Base-by-base conservation (phyloP, 495 filamentous ascomycete species). In the Trichocladium uniseriatum region DNA sequence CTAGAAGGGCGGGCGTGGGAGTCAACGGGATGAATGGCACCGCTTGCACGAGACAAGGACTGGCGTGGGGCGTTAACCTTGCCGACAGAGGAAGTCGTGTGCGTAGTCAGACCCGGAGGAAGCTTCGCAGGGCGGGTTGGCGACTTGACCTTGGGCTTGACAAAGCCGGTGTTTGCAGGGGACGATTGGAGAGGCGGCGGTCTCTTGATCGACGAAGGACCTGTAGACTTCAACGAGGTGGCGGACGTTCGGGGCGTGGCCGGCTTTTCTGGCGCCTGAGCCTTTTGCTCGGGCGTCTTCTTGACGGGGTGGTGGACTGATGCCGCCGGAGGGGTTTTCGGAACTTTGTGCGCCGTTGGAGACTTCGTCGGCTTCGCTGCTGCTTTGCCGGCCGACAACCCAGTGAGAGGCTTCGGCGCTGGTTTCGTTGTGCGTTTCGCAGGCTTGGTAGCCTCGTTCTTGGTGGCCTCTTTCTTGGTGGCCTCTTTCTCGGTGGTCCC, bases 111-210 rank as follows among this genome's bases (percentile, higher is more conserved):
- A 21, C 83, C 77, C 38, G 74, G 59, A 24, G 83, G 78, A 27
- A 83, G 68, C 46, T 78, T 79, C 54, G 78, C 67, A 14, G 83
- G 76, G 41, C 73, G 75, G 6, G 81, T 83, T 1, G 83, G 82
- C 15, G 84, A 86, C 53, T 76, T 83, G 14, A 77, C 62, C 55
- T 73, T 76, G 18, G 81, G 72, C 57, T 84, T 86, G 28, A 66
- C 63, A 54, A 73, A 71, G n/a, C 66, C 69, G 45, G 62, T 65
- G 38, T 57, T 54, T 1, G 67, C 55, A 11, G 69, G 57, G 4
- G 64, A 63, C 8, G 60, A 53, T 16, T 68, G 54, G 20, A 69
- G 52, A 8, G 66, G 49, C 2, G 60, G 52, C 34, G 70, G 63
- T 36, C 61, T 71, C 56, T 68, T 69, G 28, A 42, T 28, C 5